Evolutionary conservation across 1,284 basidiomycete genomes (phyloP).

Genomic region (Sanghuangporus sanghuang): DNA sequence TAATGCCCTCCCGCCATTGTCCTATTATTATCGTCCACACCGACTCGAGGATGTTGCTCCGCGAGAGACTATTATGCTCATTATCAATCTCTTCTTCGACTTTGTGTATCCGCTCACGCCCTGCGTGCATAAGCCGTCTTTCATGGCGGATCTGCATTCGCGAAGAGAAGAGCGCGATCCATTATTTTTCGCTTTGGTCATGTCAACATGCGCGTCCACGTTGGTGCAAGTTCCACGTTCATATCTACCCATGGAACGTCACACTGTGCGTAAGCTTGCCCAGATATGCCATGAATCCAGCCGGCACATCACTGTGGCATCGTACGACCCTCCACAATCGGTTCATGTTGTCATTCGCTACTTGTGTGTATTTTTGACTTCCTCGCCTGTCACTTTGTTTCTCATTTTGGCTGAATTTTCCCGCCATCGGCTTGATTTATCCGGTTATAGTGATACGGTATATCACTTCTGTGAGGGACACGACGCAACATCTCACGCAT

Average conservation of each 20-base stretch:
- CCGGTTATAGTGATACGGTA: slow-evolving; percentile 56
- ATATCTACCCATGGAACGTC: slow-evolving; percentile 76
- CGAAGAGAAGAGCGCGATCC: slow-evolving; percentile 77
- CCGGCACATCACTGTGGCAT: slow-evolving; percentile 68
- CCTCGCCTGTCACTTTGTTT: background rate
- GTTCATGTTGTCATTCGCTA: slow-evolving; percentile 80
- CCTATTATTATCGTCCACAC: slow-evolving; percentile 62
- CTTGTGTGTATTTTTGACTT: slow-evolving; percentile 49
- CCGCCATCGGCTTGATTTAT: background rate
- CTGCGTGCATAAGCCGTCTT: slow-evolving; percentile 77
- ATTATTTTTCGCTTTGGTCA: slow-evolving; percentile 82
- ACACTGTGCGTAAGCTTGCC: slow-evolving; percentile 71
- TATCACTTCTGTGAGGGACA: slow-evolving; percentile 87
- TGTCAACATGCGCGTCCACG: slow-evolving; percentile 79
- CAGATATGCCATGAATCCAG: slow-evolving; percentile 77
- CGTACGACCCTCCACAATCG: slow-evolving; percentile 77
- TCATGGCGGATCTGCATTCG: slow-evolving; percentile 77
- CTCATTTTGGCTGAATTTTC: slow-evolving; percentile 13
- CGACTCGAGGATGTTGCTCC: slow-evolving; percentile 72
- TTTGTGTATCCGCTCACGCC: slow-evolving; percentile 85
- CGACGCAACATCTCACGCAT: slow-evolving; percentile 79
- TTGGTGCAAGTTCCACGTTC: slow-evolving; percentile 78
- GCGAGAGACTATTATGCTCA: slow-evolving; percentile 69
- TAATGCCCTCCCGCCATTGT: slow-evolving; percentile 58
- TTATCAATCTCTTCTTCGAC: slow-evolving; percentile 83